A percentile compares a stretch with the other conserved stretches of the same genome.
Conservation (phyloP, 2,329 filamentous ascomycete species). For the Dactylellina drechsleri region DNA sequence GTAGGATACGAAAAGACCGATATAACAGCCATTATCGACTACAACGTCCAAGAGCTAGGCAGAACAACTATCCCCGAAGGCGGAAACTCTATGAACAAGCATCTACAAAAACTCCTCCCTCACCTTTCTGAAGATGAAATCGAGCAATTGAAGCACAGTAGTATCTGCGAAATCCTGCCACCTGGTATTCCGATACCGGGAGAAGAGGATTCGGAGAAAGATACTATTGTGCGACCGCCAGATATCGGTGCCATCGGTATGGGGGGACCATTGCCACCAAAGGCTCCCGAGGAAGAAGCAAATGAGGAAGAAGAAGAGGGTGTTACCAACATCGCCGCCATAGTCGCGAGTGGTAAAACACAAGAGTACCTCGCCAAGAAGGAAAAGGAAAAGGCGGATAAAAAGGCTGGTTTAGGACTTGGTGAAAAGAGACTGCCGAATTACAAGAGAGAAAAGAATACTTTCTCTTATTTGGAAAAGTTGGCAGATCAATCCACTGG, state of each 20-base stretch:
- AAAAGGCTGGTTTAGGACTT: constrained; percentile 60
- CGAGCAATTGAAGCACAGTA: constrained; percentile 75
- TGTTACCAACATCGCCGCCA: constrained; percentile 83
- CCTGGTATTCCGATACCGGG: constrained; percentile 65
- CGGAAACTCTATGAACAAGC: constrained; percentile 84
- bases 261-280: constrained; percentile 24
- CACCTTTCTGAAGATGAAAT: constrained; percentile 74
- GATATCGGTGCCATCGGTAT: constrained; percentile 48
- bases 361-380: constrained; percentile 84
- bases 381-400: constrained; percentile 80
- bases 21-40: constrained; percentile 88
- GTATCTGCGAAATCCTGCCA: constrained; percentile 74
- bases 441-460: constrained; percentile 74
- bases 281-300: constrained; percentile 58
- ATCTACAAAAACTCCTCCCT: constrained; percentile 75
- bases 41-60: constrained; percentile 75
- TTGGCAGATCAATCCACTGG: constrained; percentile 58
- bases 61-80: constrained; percentile 75
- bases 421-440: constrained; percentile 74
- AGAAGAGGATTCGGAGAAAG: constrained; percentile 61
- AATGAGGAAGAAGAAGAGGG: constrained; percentile 71
- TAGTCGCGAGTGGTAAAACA: constrained; percentile 82
- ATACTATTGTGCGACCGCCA: constrained; percentile 65
- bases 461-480: constrained; percentile 79
- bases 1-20: constrained; percentile 93